Base-by-base conservation (phyloP, 2,329 filamentous ascomycete genomes). In the Graphilbum fragrans region DNA sequence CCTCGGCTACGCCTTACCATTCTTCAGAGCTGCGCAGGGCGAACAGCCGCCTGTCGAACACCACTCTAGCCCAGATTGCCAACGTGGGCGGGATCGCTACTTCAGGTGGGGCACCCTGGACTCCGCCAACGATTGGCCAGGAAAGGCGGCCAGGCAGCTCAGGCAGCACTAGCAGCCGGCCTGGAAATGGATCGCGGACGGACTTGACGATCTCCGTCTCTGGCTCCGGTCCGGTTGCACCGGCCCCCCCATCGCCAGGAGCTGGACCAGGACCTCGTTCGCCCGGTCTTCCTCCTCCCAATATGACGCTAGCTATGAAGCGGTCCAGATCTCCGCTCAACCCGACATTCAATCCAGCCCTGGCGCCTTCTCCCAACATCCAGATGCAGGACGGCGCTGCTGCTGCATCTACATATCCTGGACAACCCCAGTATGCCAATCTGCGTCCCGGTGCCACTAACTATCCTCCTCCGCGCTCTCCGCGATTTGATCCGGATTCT, bases 31-130 rank as follows among this genome's bases (percentile, higher is more conserved):
- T 90, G 52, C 80, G 84, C 47, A 79, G 79, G 48, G 86, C 84
- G 39, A 92, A 86, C 51, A 87, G 82, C 50, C 80, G 86, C 19
- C 79, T 96, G 57, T 94, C 92, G 21, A 74, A 71, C 50, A 79
- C 78, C 1, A 96, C 90, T 1, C 67, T 95, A 36, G 72, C 80
- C 35, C 86, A 95, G 55, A 69, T 96, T 56, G 77, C 77, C 25
- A 82, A 80, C 49, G 82, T 82, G 36, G 76, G 74, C 41, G 74
- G 72, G 19, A 58, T 75, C 38, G 55, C 64, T 37, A 55, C 55
- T 9, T 55, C 29, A 14, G 14, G 11, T 5, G n/a, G 12, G 11
- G 29, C 12, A 9, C 11, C 29, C 14, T 31, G 29, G 29, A 5
- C 14, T 5, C 29, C 29, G 5, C 7, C 29, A 14, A 5, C 39